These are phyloP conservation scores for Penicillium daleae DNA, from an alignment of 495 filamentous ascomycete genomes.

Conservation along the genomic window DNA sequence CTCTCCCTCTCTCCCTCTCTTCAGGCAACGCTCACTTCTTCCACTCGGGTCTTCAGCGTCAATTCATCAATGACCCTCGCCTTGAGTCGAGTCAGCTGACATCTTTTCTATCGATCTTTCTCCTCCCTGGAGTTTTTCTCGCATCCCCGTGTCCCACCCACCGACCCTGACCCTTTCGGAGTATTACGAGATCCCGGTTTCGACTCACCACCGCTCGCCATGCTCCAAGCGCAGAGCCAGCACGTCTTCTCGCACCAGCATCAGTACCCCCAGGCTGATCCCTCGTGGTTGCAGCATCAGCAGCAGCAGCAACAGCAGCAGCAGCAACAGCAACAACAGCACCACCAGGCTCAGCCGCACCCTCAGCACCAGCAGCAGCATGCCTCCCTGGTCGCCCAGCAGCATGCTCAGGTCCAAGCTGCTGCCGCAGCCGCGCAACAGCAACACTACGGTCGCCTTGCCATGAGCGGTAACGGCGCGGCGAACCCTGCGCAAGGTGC, in stretches of 20 bases:
- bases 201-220: constrained; percentile 43
- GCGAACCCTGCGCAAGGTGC: constrained; percentile 44
- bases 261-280: constrained; percentile 76
- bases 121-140: neutral
- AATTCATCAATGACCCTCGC: constrained; percentile 32
- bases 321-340: constrained; percentile 59
- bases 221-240: constrained; percentile 56
- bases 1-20: constrained; percentile 20
- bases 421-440: constrained; percentile 70
- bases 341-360: constrained; percentile 70
- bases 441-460: constrained; percentile 79
- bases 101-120: constrained; percentile 7
- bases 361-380: constrained; percentile 54
- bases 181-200: constrained; percentile 40
- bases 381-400: constrained; percentile 53
- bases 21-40: constrained; percentile 21
- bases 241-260: constrained; percentile 80
- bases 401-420: constrained; percentile 62
- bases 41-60: constrained; percentile 10
- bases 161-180: constrained; percentile 34
- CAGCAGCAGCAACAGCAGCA: constrained; percentile 62
- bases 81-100: constrained; percentile 34
- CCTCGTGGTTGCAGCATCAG: constrained; percentile 74
- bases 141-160: neutral
- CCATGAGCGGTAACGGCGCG: constrained; percentile 59